These are phyloP conservation scores for Ophiostoma sp. DNA, from an alignment of 2,329 filamentous ascomycete species.

Conservation along the genomic window DNA sequence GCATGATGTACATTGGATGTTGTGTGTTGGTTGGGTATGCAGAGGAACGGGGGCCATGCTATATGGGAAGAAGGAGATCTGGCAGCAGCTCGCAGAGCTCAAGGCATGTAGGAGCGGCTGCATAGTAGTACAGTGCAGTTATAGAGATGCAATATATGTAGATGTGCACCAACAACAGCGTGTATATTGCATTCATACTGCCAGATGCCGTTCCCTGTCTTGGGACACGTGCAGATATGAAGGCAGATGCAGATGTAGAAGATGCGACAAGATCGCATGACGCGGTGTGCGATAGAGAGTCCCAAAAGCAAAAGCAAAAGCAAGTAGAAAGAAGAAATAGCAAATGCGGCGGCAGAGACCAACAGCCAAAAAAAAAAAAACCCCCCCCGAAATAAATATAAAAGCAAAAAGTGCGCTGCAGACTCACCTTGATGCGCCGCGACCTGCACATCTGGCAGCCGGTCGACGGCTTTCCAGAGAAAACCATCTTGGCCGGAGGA, in stretches of 20 bases:
- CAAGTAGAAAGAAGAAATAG: too few relatives aligned
- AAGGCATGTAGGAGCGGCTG: background rate
- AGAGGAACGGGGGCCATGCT: background rate
- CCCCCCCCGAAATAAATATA: background rate
- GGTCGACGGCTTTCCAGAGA: conserved; percentile 60
- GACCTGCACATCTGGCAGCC: conserved; percentile 72
- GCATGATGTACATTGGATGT: background rate
- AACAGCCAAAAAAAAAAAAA: background rate
- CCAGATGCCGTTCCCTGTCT: too few relatives aligned
- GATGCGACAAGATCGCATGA: background rate
- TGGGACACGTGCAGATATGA: background rate
- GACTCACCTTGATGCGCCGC: conserved; percentile 65
- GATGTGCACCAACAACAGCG: too few relatives aligned
- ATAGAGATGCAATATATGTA: too few relatives aligned
- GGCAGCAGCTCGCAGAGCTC: background rate
- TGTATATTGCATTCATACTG: too few relatives aligned
- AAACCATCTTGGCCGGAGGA: conserved; percentile 49
- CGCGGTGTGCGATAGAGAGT: too few relatives aligned
- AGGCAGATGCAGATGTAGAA: background rate
- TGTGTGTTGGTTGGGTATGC: background rate
- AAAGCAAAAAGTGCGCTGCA: background rate
- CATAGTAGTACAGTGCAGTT: too few relatives aligned
- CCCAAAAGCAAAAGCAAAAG: too few relatives aligned
- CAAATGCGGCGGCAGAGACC: background rate
- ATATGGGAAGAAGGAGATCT: background rate